Conservation (phyloP, 495 filamentous ascomycete genomes). For the Trichoderma erinaceum region DNA sequence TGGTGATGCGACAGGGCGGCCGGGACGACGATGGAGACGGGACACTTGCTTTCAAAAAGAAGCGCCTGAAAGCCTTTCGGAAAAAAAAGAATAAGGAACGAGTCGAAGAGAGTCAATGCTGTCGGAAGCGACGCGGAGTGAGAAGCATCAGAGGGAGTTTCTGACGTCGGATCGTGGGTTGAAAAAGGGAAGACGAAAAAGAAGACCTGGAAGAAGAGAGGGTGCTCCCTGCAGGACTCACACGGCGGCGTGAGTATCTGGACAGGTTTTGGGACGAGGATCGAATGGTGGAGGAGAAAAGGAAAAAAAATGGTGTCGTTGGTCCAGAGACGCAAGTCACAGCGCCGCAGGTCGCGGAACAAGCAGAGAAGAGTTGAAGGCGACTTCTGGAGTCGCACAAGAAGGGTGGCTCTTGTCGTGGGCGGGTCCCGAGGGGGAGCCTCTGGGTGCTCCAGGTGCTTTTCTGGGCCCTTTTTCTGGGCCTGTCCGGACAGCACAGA, state of each 20-base stretch:
- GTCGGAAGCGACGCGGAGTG: slow-evolving; percentile 1
- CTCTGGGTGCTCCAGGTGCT: background rate
- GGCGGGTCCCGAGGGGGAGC: background rate
- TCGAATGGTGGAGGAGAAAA: background rate
- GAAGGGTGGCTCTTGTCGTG: slow-evolving; percentile 10
- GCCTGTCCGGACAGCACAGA: background rate
- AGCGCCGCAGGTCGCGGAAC: slow-evolving; percentile 12
- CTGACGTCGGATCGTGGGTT: slow-evolving; percentile 9
- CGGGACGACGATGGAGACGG: slow-evolving; percentile 2
- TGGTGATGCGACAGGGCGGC: slow-evolving; percentile 11
- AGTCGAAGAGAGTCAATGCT: slow-evolving; percentile 11
- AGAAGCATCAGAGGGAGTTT: background rate
- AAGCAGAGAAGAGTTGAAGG: slow-evolving; percentile 13
- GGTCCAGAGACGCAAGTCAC: slow-evolving; percentile 3
- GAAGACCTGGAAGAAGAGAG: slow-evolving; percentile 6
- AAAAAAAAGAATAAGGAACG: slow-evolving; percentile 9
- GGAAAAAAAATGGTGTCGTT: slow-evolving; percentile 7
- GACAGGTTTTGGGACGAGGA: slow-evolving; percentile 2
- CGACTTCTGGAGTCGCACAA: slow-evolving; percentile 13
- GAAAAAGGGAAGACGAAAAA: slow-evolving; percentile 7
- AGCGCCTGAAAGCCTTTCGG: background rate
- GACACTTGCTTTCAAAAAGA: background rate
- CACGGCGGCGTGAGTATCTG: slow-evolving; percentile 3
- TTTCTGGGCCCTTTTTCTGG: background rate
- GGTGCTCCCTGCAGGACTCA: slow-evolving; percentile 11